phyloP scores from a whole-genome alignment of 2,329 filamentous ascomycete species.

The Chrysoporthe deuterocubensis region DNA sequence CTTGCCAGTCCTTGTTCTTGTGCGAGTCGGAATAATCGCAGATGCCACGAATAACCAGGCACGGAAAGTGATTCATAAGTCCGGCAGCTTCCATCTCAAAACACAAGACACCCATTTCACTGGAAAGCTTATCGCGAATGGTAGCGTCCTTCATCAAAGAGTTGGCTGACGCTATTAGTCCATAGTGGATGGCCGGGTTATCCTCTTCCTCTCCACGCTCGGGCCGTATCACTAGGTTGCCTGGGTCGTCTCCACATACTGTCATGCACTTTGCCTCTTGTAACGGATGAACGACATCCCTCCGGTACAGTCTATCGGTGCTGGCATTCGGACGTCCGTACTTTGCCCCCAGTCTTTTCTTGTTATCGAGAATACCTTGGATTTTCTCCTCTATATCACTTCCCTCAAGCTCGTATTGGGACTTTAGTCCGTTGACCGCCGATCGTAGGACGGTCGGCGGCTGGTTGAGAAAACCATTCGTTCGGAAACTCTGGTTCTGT shows the following conservation, averaged over 20 bases:
- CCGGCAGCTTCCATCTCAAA: too few relatives aligned
- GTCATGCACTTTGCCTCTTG: background rate
- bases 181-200: too few relatives aligned
- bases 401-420: background rate
- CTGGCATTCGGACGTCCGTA: background rate
- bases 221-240: too few relatives aligned
- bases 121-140: too few relatives aligned
- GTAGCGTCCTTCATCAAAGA: too few relatives aligned
- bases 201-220: too few relatives aligned
- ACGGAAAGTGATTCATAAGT: too few relatives aligned
- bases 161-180: too few relatives aligned
- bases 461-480: background rate
- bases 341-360: conserved; percentile 6
- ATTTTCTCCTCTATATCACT: background rate
- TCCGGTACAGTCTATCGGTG: background rate
- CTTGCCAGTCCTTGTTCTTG: too few relatives aligned
- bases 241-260: background rate
- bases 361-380: background rate
- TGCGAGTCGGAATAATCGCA: too few relatives aligned
- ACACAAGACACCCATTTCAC: too few relatives aligned
- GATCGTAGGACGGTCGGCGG: background rate
- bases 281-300: background rate
- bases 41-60: too few relatives aligned
- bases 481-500: background rate
- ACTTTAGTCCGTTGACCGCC: background rate